These are phyloP conservation scores for Parachlorella kessleri DNA, from an alignment of 139 green algal species.

Conservation along the genomic window DNA sequence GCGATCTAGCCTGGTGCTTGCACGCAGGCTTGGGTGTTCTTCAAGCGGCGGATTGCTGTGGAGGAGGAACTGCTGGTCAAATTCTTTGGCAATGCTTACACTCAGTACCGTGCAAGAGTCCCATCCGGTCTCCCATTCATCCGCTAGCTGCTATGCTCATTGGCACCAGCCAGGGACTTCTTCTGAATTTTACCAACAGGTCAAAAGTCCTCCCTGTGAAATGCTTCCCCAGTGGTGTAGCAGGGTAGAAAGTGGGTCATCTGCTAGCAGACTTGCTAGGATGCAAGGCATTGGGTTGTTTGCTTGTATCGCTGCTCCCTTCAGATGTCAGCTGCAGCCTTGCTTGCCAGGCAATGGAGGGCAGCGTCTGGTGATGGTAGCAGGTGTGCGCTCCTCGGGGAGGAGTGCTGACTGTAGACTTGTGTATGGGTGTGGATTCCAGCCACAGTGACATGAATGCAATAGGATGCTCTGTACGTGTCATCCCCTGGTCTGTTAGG, in stretches of 20 bases:
- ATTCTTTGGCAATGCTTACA: conserved; percentile 70
- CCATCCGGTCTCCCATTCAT: conserved; percentile 59
- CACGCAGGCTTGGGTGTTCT: conserved; percentile 68
- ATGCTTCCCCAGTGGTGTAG: background rate
- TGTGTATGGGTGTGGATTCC: too few species aligned
- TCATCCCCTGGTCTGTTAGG: too few species aligned
- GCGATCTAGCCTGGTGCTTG: background rate
- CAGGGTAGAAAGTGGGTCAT: background rate
- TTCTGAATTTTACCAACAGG: background rate
- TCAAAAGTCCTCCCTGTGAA: background rate
- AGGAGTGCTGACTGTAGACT: too few species aligned
- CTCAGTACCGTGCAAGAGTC: conserved; percentile 43
- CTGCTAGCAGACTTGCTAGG: background rate
- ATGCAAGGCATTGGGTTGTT: background rate
- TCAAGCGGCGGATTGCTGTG: conserved; percentile 49
- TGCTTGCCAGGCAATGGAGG: too few species aligned
- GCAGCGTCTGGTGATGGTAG: too few species aligned
- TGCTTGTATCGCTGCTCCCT: too few species aligned
- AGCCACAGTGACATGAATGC: too few species aligned
- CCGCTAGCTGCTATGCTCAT: conserved; percentile 7
- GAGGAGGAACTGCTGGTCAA: conserved; percentile 63
- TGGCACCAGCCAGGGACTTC: background rate
- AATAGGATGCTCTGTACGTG: too few species aligned
- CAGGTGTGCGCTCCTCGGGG: too few species aligned
- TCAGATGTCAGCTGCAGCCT: too few species aligned